These are phyloP conservation scores for Capsella rubella DNA, from an alignment of 441 rosid species.

Conservation along the genomic window DNA sequence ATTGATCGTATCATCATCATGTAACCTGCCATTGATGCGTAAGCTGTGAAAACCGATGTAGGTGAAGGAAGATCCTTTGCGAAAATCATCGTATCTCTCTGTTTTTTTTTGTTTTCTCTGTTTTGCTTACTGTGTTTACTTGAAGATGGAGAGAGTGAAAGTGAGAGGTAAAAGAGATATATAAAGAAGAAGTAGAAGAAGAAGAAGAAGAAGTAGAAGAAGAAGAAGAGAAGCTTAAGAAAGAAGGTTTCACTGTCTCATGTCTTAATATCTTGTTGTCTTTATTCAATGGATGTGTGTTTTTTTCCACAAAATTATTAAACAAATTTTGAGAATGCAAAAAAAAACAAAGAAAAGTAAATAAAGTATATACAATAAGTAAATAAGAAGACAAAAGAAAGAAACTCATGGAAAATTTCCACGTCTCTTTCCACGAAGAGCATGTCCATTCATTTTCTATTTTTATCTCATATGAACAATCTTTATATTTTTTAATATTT, in stretches of 20 bases:
- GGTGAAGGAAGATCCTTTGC: conserved; percentile 52
- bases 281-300: conserved; percentile 40
- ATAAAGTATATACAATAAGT: neutral
- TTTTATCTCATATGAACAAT: conserved; percentile 16
- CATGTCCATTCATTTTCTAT: conserved; percentile 30
- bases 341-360: neutral
- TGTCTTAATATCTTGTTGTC: conserved; percentile 30
- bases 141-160: conserved; percentile 37
- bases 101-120: neutral
- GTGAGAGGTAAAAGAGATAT: conserved; percentile 38
- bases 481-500: conserved; percentile 18
- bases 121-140: conserved; percentile 18
- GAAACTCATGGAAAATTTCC: conserved; percentile 36
- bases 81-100: conserved; percentile 48
- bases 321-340: neutral
- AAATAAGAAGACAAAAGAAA: conserved; percentile 27
- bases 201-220: conserved; percentile 25
- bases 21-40: conserved; percentile 58
- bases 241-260: conserved; percentile 30
- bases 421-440: conserved; percentile 41
- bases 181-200: conserved; percentile 33
- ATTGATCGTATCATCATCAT: conserved; percentile 51
- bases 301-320: conserved; percentile 24
- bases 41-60: conserved; percentile 56
- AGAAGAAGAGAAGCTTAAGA: conserved; percentile 38